Base-by-base conservation (phyloP, 352 stramenopile species). In the Phytophthora cryptogea region DNA sequence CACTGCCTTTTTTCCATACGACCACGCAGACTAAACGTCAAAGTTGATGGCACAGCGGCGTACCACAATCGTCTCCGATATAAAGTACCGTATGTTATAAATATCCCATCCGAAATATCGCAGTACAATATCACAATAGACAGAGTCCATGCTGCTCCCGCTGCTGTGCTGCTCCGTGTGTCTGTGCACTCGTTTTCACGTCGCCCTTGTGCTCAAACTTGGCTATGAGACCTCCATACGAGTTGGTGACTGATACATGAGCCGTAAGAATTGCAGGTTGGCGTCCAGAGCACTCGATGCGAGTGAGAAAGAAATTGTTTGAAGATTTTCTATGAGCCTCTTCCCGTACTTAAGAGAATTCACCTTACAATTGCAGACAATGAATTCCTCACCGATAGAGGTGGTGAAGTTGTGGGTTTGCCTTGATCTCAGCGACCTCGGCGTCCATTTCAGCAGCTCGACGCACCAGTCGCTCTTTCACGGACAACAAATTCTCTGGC, bases 401-500 rank as follows among this genome's bases (percentile, higher is more conserved):
- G 41, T 86, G 88, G 68, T 89, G 77, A 20, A 86, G 76, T 30
- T 87, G 76, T 2, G 68, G 69, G 30, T 84, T 87, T 8, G 68
- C 66, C 47, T 90, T 89, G 72, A 89, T 63, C 53, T 76, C 59
- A 0, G 68, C 57, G 16, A 89, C 50, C 37, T 89, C 71, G 5
- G 75, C 66, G 33, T 76, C 63, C 68, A 87, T 81, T 54, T 74
- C 68, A 2, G 66, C 51, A 0, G 72, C 74, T 13, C 74, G 78
- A 39, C 68, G 66, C 39, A 91, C 63, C 4, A 91, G 67, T 14
- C 83, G 74, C 62, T 90, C 80, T 23, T 90, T 81, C 20, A 90
- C 65, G 0, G 72, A 70, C 23, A 85, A 63, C 69, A 89, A 80
- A 37, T 78, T 72, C 13, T 88, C 71, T 9, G 78, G 74, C 11